A percentile compares a stretch with the other conserved stretches of the same genome.
phyloP scores from a whole-genome alignment of 2,329 filamentous ascomycete genomes.

The Cladophialophora carrionii region DNA sequence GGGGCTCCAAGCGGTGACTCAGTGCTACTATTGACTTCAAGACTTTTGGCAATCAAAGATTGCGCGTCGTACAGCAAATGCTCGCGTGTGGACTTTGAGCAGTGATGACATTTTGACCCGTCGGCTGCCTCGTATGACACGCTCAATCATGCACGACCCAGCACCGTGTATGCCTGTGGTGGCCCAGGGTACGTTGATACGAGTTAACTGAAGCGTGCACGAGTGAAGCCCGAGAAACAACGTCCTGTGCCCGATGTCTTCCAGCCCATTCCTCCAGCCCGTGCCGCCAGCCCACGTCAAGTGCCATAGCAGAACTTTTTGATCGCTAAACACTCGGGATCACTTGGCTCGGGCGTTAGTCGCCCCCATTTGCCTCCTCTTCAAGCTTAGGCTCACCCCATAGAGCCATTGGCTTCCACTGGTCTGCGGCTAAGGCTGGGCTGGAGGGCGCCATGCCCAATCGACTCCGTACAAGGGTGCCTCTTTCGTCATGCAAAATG shows the following conservation, averaged over 20 bases:
- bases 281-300: not conserved
- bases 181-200: too few species aligned
- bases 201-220: too few species aligned
- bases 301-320: not conserved
- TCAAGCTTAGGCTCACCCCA: not conserved
- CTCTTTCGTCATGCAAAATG: conserved; percentile 27
- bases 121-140: not conserved
- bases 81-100: not conserved
- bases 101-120: conserved; percentile 8
- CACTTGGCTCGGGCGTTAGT: not conserved
- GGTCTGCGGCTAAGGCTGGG: conserved; percentile 3
- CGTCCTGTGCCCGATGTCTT: not conserved
- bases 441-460: conserved; percentile 21
- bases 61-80: not conserved
- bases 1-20: not conserved
- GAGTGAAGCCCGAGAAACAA: not conserved
- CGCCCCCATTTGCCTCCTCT: not conserved
- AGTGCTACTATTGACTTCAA: not conserved
- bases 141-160: not conserved
- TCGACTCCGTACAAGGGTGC: conserved; percentile 14
- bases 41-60: not conserved
- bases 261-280: too few species aligned
- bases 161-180: too few species aligned
- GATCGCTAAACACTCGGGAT: not conserved
- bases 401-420: conserved; percentile 4